A percentile compares a stretch with the other conserved stretches of the same genome.
phyloP scores from a whole-genome alignment of 768 basidiomycete genomes.

The Lentinula sp. region DNA sequence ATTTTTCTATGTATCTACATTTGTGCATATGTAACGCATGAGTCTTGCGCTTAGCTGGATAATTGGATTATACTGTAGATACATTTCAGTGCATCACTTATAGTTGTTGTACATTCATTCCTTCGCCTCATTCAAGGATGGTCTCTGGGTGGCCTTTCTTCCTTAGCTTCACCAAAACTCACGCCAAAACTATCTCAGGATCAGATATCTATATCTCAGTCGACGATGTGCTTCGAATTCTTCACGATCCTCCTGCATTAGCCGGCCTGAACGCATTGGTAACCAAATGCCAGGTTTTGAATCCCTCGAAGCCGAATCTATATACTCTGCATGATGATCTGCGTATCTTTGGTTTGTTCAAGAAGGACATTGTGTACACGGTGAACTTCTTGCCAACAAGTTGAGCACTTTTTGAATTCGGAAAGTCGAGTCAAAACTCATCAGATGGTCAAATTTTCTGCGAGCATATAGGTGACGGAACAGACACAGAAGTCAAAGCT shows the following conservation, averaged over 20 bases:
- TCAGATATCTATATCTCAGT: constrained; percentile 9
- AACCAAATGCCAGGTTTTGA: constrained; percentile 7
- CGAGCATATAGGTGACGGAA: constrained; percentile 16
- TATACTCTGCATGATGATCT: constrained; percentile 26
- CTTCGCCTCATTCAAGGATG: neutral
- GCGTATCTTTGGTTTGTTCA: constrained; percentile 17
- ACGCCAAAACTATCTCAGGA: constrained; percentile 18
- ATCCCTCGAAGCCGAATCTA: constrained; percentile 18
- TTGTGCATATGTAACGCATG: neutral
- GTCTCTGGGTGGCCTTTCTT: constrained; percentile 23
- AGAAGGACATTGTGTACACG: constrained; percentile 20
- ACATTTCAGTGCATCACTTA: too few relatives aligned
- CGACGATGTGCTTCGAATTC: constrained; percentile 17
- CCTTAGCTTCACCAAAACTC: constrained; percentile 15
- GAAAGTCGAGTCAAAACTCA: neutral
- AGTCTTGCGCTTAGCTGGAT: too few relatives aligned
- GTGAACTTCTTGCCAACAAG: constrained; percentile 9
- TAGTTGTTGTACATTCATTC: too few relatives aligned
- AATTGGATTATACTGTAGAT: too few relatives aligned
- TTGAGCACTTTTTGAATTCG: neutral
- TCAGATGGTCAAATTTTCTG: neutral
- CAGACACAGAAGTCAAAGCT: constrained; percentile 17
- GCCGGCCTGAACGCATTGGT: constrained; percentile 26
- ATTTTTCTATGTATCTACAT: neutral
- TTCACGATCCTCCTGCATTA: constrained; percentile 26